Percentiles rank a stretch among this genome's conserved stretches.
These are phyloP conservation scores for Fraxinus dipetala DNA, from an alignment of 305 asterid genomes.

Conservation along the genomic window DNA sequence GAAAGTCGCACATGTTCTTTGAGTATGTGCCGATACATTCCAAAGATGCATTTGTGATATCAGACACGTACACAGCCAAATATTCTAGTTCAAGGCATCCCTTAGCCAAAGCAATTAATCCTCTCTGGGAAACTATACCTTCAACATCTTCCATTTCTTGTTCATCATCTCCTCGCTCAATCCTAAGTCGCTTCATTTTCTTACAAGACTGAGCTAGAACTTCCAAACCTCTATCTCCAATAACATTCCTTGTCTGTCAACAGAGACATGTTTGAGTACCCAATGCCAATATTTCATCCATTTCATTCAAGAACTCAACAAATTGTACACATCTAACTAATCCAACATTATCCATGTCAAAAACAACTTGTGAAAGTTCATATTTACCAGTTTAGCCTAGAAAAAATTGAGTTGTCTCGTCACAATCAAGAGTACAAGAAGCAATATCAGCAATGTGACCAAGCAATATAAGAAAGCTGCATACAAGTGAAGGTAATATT, in stretches of 20 bases:
- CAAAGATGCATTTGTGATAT: constrained; percentile 72
- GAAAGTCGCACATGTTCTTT: constrained; percentile 70
- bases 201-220: constrained; percentile 62
- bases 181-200: constrained; percentile 73
- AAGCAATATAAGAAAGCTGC: not conserved
- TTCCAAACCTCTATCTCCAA: constrained; percentile 92
- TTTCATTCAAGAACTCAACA: not conserved
- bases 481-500: not conserved
- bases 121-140: constrained; percentile 85
- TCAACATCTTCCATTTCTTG: constrained; percentile 85
- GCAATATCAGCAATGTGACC: not conserved
- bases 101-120: constrained; percentile 65
- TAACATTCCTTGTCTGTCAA: constrained; percentile 72
- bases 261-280: not conserved
- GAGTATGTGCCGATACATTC: constrained; percentile 62
- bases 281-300: not conserved
- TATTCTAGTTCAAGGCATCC: constrained; percentile 83
- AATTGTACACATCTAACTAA: not conserved
- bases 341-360: not conserved
- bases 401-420: not conserved
- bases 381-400: not conserved
- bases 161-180: constrained; percentile 90
- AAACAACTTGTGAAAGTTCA: not conserved
- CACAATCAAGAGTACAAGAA: not conserved
- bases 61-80: constrained; percentile 84